These are phyloP conservation scores for Ulota crispa DNA, from an alignment of 225 moss, liverwort and hornwort species.

Conservation along the genomic window DNA sequence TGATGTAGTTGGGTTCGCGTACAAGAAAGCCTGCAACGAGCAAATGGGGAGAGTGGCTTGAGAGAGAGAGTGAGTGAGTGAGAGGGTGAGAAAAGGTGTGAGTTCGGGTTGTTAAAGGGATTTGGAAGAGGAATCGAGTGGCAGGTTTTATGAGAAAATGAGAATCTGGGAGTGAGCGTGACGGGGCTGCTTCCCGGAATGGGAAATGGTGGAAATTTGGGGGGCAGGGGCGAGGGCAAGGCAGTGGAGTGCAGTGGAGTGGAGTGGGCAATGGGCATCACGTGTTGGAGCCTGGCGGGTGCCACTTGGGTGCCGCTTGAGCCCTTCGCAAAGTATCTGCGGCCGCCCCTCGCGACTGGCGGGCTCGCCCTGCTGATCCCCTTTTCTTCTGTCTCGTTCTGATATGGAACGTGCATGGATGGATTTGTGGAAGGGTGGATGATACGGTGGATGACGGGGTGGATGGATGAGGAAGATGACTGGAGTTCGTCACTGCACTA, in stretches of 20 bases:
- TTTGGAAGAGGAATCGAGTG: not conserved
- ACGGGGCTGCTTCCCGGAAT: not conserved
- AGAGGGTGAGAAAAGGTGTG: too few species aligned
- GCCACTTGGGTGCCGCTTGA: slow-evolving; percentile 12
- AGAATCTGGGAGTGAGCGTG: not conserved
- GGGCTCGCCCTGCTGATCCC: not conserved
- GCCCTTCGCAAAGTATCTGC: slow-evolving; percentile 19
- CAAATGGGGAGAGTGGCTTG: too few species aligned
- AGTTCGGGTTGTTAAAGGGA: not conserved
- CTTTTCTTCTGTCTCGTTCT: not conserved
- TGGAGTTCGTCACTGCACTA: too few species aligned
- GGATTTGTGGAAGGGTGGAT: not conserved
- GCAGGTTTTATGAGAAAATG: not conserved
- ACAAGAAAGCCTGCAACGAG: too few species aligned
- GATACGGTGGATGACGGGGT: not conserved
- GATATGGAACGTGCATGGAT: not conserved
- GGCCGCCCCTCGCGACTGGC: not conserved
- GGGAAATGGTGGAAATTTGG: not conserved
- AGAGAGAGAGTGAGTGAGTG: too few species aligned
- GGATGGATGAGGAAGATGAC: not conserved
- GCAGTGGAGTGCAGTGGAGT: too few species aligned
- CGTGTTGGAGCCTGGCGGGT: not conserved
- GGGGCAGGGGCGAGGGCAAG: not conserved
- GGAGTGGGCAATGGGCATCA: not conserved
- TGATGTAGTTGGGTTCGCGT: not conserved